phyloP scores from a whole-genome alignment of 177 flowering plant species.

The Vitis hybrid region DNA sequence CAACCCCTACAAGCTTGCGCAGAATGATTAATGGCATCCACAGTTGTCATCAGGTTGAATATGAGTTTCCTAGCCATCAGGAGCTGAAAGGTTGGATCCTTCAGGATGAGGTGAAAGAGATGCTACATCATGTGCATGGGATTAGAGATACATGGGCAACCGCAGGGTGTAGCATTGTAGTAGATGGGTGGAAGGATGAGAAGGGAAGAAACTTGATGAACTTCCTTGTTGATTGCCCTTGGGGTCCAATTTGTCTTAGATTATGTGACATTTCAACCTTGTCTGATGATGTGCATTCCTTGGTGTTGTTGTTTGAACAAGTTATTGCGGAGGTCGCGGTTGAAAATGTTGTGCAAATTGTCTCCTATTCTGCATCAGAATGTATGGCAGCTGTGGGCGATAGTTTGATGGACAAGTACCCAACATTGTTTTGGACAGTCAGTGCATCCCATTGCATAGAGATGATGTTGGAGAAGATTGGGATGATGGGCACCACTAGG shows the following conservation, averaged over 20 bases:
- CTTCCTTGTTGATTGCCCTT: slow-evolving; percentile 53
- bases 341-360: slow-evolving; percentile 57
- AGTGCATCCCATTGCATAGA: slow-evolving; percentile 55
- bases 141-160: slow-evolving; percentile 51
- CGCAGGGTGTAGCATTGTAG: slow-evolving; percentile 71
- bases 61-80: slow-evolving; percentile 34
- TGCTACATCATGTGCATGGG: slow-evolving; percentile 33
- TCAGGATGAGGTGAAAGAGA: slow-evolving; percentile 38
- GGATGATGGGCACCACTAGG: slow-evolving; percentile 15
- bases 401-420: slow-evolving; percentile 30
- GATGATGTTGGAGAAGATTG: slow-evolving; percentile 57
- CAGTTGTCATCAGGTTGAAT: slow-evolving; percentile 11
- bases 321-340: slow-evolving; percentile 54
- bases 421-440: slow-evolving; percentile 52
- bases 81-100: slow-evolving; percentile 59
- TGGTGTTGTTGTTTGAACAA: slow-evolving; percentile 33
- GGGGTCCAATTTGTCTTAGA: slow-evolving; percentile 50
- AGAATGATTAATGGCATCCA: slow-evolving; percentile 35
- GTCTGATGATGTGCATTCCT: slow-evolving; percentile 27
- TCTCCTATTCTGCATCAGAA: slow-evolving; percentile 33
- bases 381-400: slow-evolving; percentile 41
- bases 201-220: slow-evolving; percentile 40
- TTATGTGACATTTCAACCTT: slow-evolving; percentile 44
- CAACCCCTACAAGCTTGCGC: slow-evolving; percentile 36
- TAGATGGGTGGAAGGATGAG: slow-evolving; percentile 64